Evolutionary conservation across 1,139 yeast species (phyloP).

Genomic region (Saccharomyces hybrid): DNA sequence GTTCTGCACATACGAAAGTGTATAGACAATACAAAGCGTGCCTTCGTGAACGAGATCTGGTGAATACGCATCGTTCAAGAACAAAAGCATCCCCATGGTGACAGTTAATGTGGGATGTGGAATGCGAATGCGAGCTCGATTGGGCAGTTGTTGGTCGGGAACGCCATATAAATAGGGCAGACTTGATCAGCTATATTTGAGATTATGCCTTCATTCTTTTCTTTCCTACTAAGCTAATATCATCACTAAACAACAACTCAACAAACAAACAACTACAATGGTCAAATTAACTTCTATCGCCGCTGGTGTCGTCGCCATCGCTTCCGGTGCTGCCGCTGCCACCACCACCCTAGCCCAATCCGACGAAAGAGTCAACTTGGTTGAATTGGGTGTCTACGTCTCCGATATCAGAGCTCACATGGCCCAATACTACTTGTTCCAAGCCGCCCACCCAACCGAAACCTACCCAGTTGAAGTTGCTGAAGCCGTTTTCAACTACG

Average conservation of each 20-base stretch:
- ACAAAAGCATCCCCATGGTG: neutral
- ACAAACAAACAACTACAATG: neutral
- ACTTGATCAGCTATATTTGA: neutral
- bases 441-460: no score
- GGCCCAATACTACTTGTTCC: no score
- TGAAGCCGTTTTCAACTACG: no score
- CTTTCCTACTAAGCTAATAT: neutral
- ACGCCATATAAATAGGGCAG: neutral
- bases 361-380: no score
- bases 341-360: no score
- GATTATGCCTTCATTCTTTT: neutral
- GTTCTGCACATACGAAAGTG: neutral
- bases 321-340: neutral
- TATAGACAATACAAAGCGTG: neutral
- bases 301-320: neutral
- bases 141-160: neutral
- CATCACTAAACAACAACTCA: neutral
- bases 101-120: neutral
- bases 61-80: neutral
- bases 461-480: no score
- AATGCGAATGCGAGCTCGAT: neutral
- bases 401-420: no score
- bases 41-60: neutral
- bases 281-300: neutral
- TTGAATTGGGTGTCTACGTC: no score